A percentile compares a stretch with the other conserved stretches of the same genome.
These are phyloP conservation scores for Huntiella decipiens DNA, from an alignment of 2,329 filamentous ascomycete genomes.

Conservation along the genomic window DNA sequence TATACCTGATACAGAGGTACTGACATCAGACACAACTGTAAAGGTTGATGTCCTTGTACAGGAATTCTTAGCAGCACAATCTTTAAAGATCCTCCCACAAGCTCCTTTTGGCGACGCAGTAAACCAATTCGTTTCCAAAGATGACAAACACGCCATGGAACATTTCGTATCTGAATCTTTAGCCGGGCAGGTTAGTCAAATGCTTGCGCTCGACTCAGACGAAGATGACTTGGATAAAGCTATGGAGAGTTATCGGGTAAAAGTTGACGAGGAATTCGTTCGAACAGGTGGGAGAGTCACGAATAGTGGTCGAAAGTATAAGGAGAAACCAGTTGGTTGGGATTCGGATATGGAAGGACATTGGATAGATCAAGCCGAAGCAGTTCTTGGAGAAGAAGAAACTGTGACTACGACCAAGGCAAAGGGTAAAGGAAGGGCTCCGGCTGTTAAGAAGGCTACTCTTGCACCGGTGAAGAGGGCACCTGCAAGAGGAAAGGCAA, in stretches of 20 bases:
- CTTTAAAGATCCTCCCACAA: constrained; percentile 79
- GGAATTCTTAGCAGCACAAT: constrained; percentile 73
- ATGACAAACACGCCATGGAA: constrained; percentile 85
- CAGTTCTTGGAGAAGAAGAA: constrained; percentile 27
- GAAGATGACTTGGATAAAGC: constrained; percentile 48
- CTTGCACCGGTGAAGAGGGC: constrained; percentile 27
- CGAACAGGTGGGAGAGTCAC: constrained; percentile 34
- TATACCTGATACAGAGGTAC: constrained; percentile 42
- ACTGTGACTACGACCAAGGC: constrained; percentile 17
- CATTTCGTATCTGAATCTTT: constrained; percentile 57
- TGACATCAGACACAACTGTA: constrained; percentile 29
- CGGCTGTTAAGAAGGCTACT: constrained; percentile 26
- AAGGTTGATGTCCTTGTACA: constrained; percentile 78
- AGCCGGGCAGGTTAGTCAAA: constrained; percentile 47
- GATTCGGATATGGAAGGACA: constrained; percentile 75
- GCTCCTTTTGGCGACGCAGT: constrained; percentile 88
- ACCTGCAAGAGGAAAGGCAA: background rate
- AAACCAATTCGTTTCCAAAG: constrained; percentile 80
- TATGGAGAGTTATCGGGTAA: constrained; percentile 53
- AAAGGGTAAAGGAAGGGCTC: constrained; percentile 4
- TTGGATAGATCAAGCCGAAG: constrained; percentile 66
- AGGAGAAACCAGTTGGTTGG: constrained; percentile 55
- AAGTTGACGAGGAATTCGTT: constrained; percentile 52
- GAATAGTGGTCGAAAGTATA: constrained; percentile 23
- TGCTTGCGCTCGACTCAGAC: constrained; percentile 46